Evolutionary conservation across 2,329 filamentous ascomycete genomes (phyloP), one percentile per base, ranked within the genome.

Genomic region (Biscogniauxia mediterranea): DNA sequence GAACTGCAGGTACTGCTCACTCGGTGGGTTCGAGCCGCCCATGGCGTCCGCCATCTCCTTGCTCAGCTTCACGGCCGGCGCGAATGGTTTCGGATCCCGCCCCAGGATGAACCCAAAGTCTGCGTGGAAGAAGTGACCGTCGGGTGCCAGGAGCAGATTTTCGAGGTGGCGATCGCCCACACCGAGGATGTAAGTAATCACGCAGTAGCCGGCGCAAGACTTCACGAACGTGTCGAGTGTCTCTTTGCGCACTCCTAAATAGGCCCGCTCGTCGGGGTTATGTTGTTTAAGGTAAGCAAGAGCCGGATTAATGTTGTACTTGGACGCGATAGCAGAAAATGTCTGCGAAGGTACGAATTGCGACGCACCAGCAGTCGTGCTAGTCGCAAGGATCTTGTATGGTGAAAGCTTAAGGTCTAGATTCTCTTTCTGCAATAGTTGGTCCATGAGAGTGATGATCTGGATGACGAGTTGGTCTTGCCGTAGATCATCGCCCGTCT

Each of bases 41-140:
- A 99, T 97, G 64, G 93, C 95, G 71, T 99, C 95, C 3, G 98
- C 92, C 95, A 99, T 99, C 73, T 99, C 94, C 69, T 93, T 94
- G 72, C 90, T 94, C 8, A 99, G 86, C 76, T 99, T 99, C 89
- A 99, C 97, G 57, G 94, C 88, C 0, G 95, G 95, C 0, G 95
- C 94, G 73, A 99, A 98, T 0, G 95, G 95, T 73, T 99, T 99
- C 0, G 95, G 95, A 69, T 99, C 95, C 50, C 95, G 91, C 19
- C 95, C 95, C 1, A 99, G 89, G 64, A 99, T 99, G 77, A 96
- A 99, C 51, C 96, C 95, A 71, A 99, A 99, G 75, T 99, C 95
- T 28, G 94, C 93, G 74, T 99, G 95, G 83, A 99, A 97, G 81
- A 99, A 99, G 76, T 96, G 92, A 0, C 88, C 95, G 68, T 93